A percentile compares a stretch with the other conserved stretches of the same genome.
phyloP scores from a whole-genome alignment of 1,284 basidiomycete genomes.

The Moesziomyces antarcticus region DNA sequence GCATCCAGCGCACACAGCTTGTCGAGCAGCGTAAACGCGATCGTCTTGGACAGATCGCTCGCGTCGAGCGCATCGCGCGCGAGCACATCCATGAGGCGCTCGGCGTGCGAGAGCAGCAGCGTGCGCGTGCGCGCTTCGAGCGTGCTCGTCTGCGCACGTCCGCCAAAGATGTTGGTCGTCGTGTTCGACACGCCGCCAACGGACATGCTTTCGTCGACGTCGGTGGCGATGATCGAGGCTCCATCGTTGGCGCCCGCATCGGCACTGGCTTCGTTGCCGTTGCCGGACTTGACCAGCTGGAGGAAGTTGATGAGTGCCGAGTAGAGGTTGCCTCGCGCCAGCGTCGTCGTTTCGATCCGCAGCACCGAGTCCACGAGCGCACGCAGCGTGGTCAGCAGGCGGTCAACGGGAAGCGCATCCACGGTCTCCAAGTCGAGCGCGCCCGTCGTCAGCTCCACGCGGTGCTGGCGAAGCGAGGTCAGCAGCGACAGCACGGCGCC shows the following conservation, averaged over 20 bases:
- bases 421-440: conserved; percentile 58
- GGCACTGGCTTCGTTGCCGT: conserved; percentile 18
- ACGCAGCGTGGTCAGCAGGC: conserved; percentile 80
- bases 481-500: conserved; percentile 84
- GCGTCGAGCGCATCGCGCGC: conserved; percentile 92
- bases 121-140: conserved; percentile 74
- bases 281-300: conserved; percentile 72
- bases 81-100: conserved; percentile 80
- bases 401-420: conserved; percentile 71
- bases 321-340: conserved; percentile 97
- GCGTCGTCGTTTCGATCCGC: conserved; percentile 81
- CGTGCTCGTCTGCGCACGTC: conserved; percentile 52
- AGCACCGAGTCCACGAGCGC: conserved; percentile 81
- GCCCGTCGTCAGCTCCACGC: conserved; percentile 40
- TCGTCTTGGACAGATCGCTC: conserved; percentile 94
- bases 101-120: conserved; percentile 73
- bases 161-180: conserved; percentile 32
- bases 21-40: conserved; percentile 87
- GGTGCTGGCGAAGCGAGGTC: conserved; percentile 75
- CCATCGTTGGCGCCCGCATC: conserved; percentile 51
- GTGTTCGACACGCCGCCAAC: conserved; percentile 44
- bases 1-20: conserved; percentile 72
- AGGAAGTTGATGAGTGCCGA: conserved; percentile 88
- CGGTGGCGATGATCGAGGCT: conserved; percentile 45
- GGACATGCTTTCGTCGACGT: conserved; percentile 49